phyloP scores from a whole-genome alignment of 306 rosid genomes.

The Dryas octopetala region DNA sequence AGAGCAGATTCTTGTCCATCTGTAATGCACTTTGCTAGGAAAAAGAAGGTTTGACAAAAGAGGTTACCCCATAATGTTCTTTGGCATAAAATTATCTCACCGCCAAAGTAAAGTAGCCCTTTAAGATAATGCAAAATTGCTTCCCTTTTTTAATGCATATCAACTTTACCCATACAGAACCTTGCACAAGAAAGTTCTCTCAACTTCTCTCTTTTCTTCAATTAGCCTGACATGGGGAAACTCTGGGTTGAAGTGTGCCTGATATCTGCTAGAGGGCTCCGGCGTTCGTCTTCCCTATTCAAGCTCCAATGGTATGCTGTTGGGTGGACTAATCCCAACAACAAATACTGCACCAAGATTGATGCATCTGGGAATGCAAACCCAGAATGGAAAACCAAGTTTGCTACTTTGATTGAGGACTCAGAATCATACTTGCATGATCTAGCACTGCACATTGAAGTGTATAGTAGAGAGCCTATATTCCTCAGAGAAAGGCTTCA shows the following conservation, averaged over 20 bases:
- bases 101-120: constrained; percentile 54
- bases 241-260: constrained; percentile 73
- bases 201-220: constrained; percentile 23
- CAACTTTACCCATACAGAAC: constrained; percentile 22
- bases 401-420: constrained; percentile 54
- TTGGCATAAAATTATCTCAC: constrained; percentile 35
- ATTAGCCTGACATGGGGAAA: constrained; percentile 52
- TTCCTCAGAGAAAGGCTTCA: constrained; percentile 71
- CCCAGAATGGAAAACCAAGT: constrained; percentile 84
- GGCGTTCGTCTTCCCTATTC: constrained; percentile 59
- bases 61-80: constrained; percentile 34
- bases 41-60: constrained; percentile 29
- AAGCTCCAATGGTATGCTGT: constrained; percentile 88
- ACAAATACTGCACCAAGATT: constrained; percentile 79
- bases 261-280: constrained; percentile 73
- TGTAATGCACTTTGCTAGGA: constrained; percentile 34
- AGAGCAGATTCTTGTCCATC: constrained; percentile 36
- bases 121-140: constrained; percentile 31
- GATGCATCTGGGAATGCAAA: constrained; percentile 68
- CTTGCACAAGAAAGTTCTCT: constrained; percentile 27
- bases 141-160: constrained; percentile 18
- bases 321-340: constrained; percentile 72
- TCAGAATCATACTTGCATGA: constrained; percentile 43
- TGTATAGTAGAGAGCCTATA: constrained; percentile 69
- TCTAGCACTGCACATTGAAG: constrained; percentile 60